These are phyloP conservation scores for Mycena galopus DNA, from an alignment of 768 basidiomycete genomes.

Conservation along the genomic window DNA sequence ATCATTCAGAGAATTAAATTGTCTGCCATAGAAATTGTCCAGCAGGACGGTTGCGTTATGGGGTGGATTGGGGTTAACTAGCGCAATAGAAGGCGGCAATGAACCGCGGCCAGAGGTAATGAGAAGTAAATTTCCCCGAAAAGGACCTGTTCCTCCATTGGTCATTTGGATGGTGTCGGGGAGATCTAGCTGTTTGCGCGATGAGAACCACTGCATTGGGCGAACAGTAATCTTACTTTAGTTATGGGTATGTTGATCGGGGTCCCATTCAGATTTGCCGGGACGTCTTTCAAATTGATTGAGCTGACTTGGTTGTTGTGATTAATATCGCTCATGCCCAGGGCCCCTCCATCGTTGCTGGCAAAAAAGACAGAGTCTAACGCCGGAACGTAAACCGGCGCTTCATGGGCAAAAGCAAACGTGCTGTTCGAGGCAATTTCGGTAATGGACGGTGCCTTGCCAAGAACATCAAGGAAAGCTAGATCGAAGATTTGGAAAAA, in stretches of 20 bases:
- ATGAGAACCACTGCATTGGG: neutral
- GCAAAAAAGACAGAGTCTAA: conserved; percentile 83
- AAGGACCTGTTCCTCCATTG: conserved; percentile 64
- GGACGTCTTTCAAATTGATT: conserved; percentile 71
- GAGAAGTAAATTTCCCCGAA: conserved; percentile 59
- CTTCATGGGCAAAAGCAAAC: conserved; percentile 85
- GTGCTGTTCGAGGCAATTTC: conserved; percentile 70
- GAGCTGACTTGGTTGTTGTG: conserved; percentile 75
- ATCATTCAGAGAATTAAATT: conserved; percentile 83
- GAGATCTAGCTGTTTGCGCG: conserved; percentile 63
- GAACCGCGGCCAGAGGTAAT: conserved; percentile 69
- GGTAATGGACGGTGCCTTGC: conserved; percentile 66
- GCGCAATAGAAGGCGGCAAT: conserved; percentile 47
- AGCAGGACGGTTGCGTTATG: conserved; percentile 77
- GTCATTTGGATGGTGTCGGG: conserved; percentile 75
- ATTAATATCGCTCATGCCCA: conserved; percentile 73
- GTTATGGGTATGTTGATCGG: conserved; percentile 65
- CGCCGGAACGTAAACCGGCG: conserved; percentile 74
- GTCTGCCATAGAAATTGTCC: conserved; percentile 84
- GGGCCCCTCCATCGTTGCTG: conserved; percentile 74
- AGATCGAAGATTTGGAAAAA: conserved; percentile 55
- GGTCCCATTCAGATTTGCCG: conserved; percentile 45
- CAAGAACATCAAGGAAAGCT: conserved; percentile 73
- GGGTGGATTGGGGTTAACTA: conserved; percentile 66
- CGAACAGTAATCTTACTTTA: conserved; percentile 46